A percentile compares a stretch with the other conserved stretches of the same genome.
These are phyloP conservation scores for Medakamo hakoo DNA, from an alignment of 139 green algal species.

Conservation along the genomic window DNA sequence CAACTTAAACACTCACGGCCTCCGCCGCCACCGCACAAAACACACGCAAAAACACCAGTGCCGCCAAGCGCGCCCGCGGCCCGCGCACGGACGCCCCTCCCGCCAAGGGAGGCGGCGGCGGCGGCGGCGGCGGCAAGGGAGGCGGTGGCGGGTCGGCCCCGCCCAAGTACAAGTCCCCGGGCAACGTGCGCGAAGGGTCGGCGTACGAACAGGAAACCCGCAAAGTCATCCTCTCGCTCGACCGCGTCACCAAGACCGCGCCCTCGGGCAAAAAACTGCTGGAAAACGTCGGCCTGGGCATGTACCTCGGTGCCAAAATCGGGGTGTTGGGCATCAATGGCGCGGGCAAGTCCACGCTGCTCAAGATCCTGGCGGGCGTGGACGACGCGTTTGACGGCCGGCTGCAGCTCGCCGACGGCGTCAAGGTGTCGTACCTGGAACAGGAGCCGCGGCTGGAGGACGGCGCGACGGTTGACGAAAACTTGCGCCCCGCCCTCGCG, in stretches of 20 bases:
- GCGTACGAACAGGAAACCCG: slow-evolving; percentile 68
- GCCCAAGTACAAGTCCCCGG: slow-evolving; percentile 1
- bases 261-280: slow-evolving; percentile 64
- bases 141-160: neutral
- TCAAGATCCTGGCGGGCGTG: slow-evolving; percentile 51
- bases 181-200: slow-evolving; percentile 6
- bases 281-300: slow-evolving; percentile 65
- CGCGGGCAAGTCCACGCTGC: slow-evolving; percentile 57
- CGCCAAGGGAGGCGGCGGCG: neutral
- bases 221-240: slow-evolving; percentile 60
- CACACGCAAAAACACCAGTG: too few relatives aligned
- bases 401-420: slow-evolving; percentile 24
- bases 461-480: slow-evolving; percentile 46
- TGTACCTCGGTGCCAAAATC: slow-evolving; percentile 61
- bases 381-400: slow-evolving; percentile 33
- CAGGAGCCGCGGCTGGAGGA: slow-evolving; percentile 63
- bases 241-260: slow-evolving; percentile 27
- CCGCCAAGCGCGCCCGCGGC: neutral
- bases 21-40: too few relatives aligned
- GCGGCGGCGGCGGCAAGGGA: neutral
- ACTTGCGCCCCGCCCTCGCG: slow-evolving; percentile 35
- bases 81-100: neutral
- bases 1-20: too few relatives aligned
- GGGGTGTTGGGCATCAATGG: slow-evolving; percentile 38
- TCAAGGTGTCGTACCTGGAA: slow-evolving; percentile 46